Percentiles rank a stretch among this genome's conserved stretches.
These are phyloP conservation scores for Fraxinus pennsylvanica DNA, from an alignment of 257 asterid species.

Conservation along the genomic window DNA sequence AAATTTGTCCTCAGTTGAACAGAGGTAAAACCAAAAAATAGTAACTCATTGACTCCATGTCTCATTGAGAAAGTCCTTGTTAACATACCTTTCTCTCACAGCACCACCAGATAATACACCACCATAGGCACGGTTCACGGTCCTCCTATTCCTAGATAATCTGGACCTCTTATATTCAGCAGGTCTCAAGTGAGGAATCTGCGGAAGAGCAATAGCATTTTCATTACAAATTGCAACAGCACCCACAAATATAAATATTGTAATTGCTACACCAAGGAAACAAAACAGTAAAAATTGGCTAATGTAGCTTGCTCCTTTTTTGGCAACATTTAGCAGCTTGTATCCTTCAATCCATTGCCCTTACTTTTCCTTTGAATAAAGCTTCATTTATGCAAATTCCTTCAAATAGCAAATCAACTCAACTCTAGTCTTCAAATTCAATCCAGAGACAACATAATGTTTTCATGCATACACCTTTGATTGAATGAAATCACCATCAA, in stretches of 20 bases:
- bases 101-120: conserved; percentile 46
- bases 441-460: too few relatives aligned
- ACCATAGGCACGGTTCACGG: conserved; percentile 43
- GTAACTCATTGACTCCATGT: not conserved
- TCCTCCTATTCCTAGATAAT: conserved; percentile 41
- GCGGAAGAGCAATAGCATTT: not conserved
- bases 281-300: not conserved
- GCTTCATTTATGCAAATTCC: not conserved
- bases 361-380: not conserved
- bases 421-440: not conserved
- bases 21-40: not conserved
- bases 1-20: not conserved
- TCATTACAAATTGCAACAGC: not conserved
- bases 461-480: not conserved
- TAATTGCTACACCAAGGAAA: not conserved
- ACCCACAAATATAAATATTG: not conserved
- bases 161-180: conserved; percentile 44
- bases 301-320: not conserved
- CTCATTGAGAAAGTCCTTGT: not conserved
- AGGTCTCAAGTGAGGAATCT: conserved; percentile 51
- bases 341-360: not conserved
- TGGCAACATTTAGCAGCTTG: not conserved
- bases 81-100: conserved; percentile 38
- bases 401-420: not conserved
- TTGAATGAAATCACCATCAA: not conserved